phyloP scores from a whole-genome alignment of 2,329 filamentous ascomycete genomes.

The Curvularia eragrostidis region DNA sequence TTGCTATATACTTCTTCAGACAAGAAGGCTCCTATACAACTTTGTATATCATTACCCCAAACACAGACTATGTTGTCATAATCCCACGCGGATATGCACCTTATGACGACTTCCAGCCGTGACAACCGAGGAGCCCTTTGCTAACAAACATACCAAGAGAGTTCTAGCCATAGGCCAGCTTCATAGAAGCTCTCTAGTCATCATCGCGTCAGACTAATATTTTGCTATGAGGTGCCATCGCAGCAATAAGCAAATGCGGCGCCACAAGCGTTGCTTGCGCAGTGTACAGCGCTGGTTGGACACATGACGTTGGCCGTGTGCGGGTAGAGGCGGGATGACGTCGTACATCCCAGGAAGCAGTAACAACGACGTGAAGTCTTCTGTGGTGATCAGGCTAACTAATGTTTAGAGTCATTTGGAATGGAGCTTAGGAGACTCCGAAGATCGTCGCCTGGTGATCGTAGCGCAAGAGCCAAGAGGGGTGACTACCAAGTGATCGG shows the following conservation, averaged over 20 bases:
- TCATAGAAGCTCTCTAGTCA: neutral
- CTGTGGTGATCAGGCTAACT: neutral
- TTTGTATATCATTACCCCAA: neutral
- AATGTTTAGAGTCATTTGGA: neutral
- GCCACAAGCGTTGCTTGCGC: neutral
- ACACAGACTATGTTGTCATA: conserved; percentile 11
- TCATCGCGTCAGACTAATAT: neutral
- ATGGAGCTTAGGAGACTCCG: neutral
- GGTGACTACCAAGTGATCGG: neutral
- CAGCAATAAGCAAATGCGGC: neutral
- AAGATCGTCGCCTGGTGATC: neutral
- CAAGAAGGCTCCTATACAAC: neutral
- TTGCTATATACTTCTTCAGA: neutral
- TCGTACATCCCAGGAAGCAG: neutral
- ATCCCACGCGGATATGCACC: neutral
- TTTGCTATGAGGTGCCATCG: neutral
- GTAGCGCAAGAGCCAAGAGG: neutral
- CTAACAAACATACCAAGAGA: neutral
- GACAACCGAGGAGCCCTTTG: neutral
- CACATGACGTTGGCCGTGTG: neutral
- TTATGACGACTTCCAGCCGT: neutral
- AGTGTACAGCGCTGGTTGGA: neutral
- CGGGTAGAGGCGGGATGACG: conserved; percentile 12
- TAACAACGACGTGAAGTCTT: neutral
- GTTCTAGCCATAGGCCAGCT: neutral